Evolutionary conservation across 352 stramenopile genomes (phyloP).

Genomic region (Globisporangium camurandrum): DNA sequence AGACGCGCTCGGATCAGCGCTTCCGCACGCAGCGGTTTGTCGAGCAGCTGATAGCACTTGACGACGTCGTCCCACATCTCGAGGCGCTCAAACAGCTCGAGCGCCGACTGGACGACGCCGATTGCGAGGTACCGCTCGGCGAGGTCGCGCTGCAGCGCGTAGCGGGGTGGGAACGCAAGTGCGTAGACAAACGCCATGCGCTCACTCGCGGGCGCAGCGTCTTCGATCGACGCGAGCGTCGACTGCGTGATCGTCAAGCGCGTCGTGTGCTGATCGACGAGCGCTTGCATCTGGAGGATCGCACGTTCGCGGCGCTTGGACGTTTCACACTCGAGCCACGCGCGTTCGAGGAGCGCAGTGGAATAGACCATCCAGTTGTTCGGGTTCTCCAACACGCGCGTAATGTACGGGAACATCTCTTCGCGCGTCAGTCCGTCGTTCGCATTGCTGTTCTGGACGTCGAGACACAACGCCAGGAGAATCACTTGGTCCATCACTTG

Average conservation of each 20-base stretch:
- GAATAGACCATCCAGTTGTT: conserved; percentile 97
- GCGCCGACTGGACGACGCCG: conserved; percentile 80
- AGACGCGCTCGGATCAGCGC: conserved; percentile 86
- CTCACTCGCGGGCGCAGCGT: conserved; percentile 86
- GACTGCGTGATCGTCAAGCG: conserved; percentile 89
- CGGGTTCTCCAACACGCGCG: conserved; percentile 88
- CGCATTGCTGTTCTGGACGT: conserved; percentile 95
- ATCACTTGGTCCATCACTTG: conserved; percentile 86
- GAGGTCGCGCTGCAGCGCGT: conserved; percentile 90
- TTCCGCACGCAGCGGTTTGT: conserved; percentile 87
- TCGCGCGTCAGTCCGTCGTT: conserved; percentile 92
- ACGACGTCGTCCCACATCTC: conserved; percentile 96
- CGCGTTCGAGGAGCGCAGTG: conserved; percentile 87
- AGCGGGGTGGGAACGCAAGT: conserved; percentile 92
- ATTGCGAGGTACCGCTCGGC: conserved; percentile 90
- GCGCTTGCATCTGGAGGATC: conserved; percentile 94
- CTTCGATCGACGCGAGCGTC: conserved; percentile 76
- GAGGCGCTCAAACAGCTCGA: conserved; percentile 92
- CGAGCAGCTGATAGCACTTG: conserved; percentile 91
- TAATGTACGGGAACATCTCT: conserved; percentile 95
- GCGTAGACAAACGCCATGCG: conserved; percentile 88
- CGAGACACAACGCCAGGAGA: conserved; percentile 91
- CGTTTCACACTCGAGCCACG: conserved; percentile 93
- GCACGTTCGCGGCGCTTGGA: conserved; percentile 89
- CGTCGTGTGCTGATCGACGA: conserved; percentile 94